Evolutionary conservation across 2,329 filamentous ascomycete genomes (phyloP), one percentile per base, ranked within the genome.

Genomic region (Colletotrichum higginsianum): DNA sequence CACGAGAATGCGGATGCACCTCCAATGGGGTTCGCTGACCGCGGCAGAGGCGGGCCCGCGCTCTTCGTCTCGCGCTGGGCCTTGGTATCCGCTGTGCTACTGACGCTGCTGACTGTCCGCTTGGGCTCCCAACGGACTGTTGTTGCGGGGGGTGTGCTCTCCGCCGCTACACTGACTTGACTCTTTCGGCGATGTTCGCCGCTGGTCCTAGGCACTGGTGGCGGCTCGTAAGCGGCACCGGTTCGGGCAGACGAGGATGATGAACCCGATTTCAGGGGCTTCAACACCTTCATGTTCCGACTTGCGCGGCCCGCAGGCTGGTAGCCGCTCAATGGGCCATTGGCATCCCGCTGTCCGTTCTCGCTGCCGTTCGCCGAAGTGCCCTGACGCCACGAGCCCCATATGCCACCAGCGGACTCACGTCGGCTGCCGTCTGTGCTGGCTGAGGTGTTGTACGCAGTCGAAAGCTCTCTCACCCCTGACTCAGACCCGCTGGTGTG

Each of bases 1-100:
- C 95, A 98, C 15, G 93, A 92, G 84, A 98, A 98, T 3, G 96
- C 96, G 70, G 94, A 96, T 16, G 93, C 96, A n/a, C 94, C 94
- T 11, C 96, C 96, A 21, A 98, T 89, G 0, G 96, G 96, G 78
- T 98, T 98, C 42, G 90, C 86, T 8, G 90, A 87, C 67, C 90
- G 88, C 18, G 89, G 84, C n/a, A 84, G 78, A 21, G 82, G 77
- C 52, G 84, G 79, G 42, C 78, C 78, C 47, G 80, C 77, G 64
- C 81, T 84, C 66, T 83, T 82, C 49, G 76, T 75, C 76, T 74
- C 58, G 75, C 74, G 30, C 23, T 56, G 61, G 73, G 58, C 52
- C 61, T 77, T 76, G 38, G 75, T 55, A 18, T 80, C 78, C 38
- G 80, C 78, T 63, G 80, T 80, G 52, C 77, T 79, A 74, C 82